These are phyloP conservation scores for Pouteria glomerata DNA, from an alignment of 148 eudicot species.

Conservation along the genomic window DNA sequence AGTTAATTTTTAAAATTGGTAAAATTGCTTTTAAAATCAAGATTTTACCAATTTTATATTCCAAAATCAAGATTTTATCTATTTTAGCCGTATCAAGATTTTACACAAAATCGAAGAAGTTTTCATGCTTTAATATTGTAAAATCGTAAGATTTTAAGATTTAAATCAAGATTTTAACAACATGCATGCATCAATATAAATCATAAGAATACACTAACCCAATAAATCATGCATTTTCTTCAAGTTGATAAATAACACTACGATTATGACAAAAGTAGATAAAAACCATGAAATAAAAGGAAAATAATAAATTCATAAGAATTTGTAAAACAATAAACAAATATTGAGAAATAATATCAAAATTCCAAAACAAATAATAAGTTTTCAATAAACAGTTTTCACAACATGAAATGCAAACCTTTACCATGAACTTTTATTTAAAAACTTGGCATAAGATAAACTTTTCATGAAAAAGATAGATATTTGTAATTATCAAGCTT, in stretches of 20 bases:
- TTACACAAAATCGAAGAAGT: too few relatives aligned
- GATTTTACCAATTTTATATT: too few relatives aligned
- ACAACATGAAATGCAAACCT: not conserved
- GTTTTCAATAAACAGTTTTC: not conserved
- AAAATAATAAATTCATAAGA: not conserved
- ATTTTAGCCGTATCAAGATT: too few relatives aligned
- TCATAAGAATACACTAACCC: not conserved
- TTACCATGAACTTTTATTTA: not conserved
- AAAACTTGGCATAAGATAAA: not conserved
- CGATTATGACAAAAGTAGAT: too few relatives aligned
- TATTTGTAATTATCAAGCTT: not conserved
- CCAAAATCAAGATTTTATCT: too few relatives aligned
- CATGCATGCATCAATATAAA: not conserved
- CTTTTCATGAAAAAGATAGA: not conserved
- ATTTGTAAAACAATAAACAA: not conserved
- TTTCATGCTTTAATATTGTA: too few relatives aligned
- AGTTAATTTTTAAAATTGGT: too few relatives aligned
- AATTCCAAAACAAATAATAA: not conserved
- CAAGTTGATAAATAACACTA: not conserved
- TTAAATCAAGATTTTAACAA: too few relatives aligned
- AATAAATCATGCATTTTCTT: not conserved
- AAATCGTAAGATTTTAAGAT: too few relatives aligned
- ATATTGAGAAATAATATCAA: not conserved
- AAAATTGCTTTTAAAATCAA: too few relatives aligned
- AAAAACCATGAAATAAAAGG: not conserved